Evolutionary conservation across 768 basidiomycete species (phyloP).

Genomic region (Pilatotrama ljubarskyi): DNA sequence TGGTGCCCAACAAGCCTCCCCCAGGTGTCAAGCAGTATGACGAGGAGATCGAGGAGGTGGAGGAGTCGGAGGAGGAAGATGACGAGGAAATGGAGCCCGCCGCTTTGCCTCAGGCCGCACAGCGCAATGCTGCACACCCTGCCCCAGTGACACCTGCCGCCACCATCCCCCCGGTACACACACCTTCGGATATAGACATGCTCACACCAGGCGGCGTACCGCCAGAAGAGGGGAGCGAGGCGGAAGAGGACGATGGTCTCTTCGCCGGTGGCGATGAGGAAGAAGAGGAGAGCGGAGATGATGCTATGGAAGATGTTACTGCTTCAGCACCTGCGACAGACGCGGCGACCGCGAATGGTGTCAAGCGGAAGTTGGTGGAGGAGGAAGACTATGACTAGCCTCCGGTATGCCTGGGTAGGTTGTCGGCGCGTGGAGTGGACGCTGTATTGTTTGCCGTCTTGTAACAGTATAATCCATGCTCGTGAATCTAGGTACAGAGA

Average conservation of each 20-base stretch:
- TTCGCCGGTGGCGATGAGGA: constrained; percentile 80
- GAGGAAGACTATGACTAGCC: constrained; percentile 82
- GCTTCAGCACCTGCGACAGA: constrained; percentile 44
- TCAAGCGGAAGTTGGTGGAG: constrained; percentile 79
- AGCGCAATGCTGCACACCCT: constrained; percentile 18
- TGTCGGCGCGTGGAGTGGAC: constrained; percentile 32
- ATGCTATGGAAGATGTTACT: constrained; percentile 77
- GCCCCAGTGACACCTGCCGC: constrained; percentile 21
- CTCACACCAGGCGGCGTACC: constrained; percentile 37
- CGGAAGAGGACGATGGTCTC: constrained; percentile 75
- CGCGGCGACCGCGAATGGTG: constrained; percentile 45
- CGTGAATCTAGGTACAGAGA: constrained; percentile 7
- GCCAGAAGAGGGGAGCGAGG: constrained; percentile 64
- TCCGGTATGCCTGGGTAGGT: background rate
- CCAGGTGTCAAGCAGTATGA: constrained; percentile 74
- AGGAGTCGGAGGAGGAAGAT: constrained; percentile 69
- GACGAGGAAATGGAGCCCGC: constrained; percentile 72
- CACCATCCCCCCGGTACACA: constrained; percentile 52
- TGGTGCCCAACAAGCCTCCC: constrained; percentile 82
- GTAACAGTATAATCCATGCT: constrained; percentile 15
- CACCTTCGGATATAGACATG: constrained; percentile 73
- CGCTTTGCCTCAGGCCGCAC: constrained; percentile 43
- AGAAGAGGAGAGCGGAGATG: constrained; percentile 56
- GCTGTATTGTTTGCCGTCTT: constrained; percentile 6
- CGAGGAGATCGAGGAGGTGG: constrained; percentile 81